Evolutionary conservation across 768 basidiomycete species (phyloP).

Genomic region (Amanita subjunquillea): DNA sequence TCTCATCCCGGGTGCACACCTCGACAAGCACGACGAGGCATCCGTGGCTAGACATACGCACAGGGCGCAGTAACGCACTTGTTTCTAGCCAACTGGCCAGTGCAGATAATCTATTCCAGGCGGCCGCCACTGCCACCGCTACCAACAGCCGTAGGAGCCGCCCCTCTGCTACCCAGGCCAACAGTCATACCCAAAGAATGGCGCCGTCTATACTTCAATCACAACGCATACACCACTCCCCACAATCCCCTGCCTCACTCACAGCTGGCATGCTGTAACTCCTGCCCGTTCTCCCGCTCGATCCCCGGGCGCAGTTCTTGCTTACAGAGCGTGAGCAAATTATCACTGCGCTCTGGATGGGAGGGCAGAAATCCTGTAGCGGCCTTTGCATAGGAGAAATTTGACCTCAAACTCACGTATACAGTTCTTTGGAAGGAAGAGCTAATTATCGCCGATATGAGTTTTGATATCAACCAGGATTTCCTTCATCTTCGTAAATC

Average conservation of each 20-base stretch:
- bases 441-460: too few species aligned
- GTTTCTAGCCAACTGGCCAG: slow-evolving; percentile 4
- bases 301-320: not conserved
- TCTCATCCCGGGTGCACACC: slow-evolving; percentile 11
- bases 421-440: too few species aligned
- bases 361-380: too few species aligned
- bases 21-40: slow-evolving; percentile 11
- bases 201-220: not conserved
- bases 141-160: not conserved
- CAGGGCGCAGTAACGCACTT: slow-evolving; percentile 7
- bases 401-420: too few species aligned
- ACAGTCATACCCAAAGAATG: not conserved
- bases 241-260: not conserved
- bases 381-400: too few species aligned
- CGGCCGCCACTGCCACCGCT: not conserved
- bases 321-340: too few species aligned
- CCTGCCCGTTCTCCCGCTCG: not conserved
- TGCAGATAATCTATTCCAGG: slow-evolving; percentile 12
- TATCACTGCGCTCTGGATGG: too few species aligned
- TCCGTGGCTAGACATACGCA: slow-evolving; percentile 10
- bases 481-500: too few species aligned
- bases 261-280: not conserved
- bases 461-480: too few species aligned
- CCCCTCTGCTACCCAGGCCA: not conserved
- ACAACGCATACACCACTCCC: not conserved